Evolutionary conservation across 164 flowering plant genomes (phyloP), one percentile per base, ranked within the genome.

Genomic region (Protea cynaroides): DNA sequence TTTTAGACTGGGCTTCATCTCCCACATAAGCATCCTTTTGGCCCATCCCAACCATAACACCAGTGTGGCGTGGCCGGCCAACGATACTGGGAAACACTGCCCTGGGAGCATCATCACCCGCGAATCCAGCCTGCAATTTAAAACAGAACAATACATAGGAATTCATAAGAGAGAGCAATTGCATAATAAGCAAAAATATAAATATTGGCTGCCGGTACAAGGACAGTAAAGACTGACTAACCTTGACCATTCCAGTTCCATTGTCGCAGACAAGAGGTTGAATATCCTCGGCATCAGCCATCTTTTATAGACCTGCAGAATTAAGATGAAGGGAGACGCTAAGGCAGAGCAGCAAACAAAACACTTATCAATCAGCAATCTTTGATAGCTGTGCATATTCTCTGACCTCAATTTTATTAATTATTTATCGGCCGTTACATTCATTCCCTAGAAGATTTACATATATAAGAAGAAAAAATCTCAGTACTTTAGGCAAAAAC

Each of bases 261-360:
- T 80, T 80, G 68, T 80, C 83, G 62, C 83, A 77, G 46, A 80
- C 81, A 36, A 80, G 77, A 65, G 52, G 52, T 49, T 49, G 52
- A 49, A 49, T 49, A 49, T 49, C 52, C 52, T 49, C 52, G 17
- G 52, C 59, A 50, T 80, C 83, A 19, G 83, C 83, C 83, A 80
- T 80, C 19, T 75, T 63, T 64, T 68, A 76, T 29, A n/a, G 12
- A n/a, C 36, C 61, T 58, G 46, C 24, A n/a, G 14, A 58, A 9
- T 7, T 0, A 17, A 17, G 14, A 24, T n/a, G n/a, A 1, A 7
- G 3, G 12, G 34, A 4, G 14, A 8, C 23, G 57, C 21, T 18
- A 3, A 54, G 5, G 12, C 10, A 54, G 57, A n/a, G 15, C 2
- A 11, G 21, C 34, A 40, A 40, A 40, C 0, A 40, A 29, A 40